phyloP scores from a whole-genome alignment of 108 stramenopile genomes.

The Seminavis robusta region DNA sequence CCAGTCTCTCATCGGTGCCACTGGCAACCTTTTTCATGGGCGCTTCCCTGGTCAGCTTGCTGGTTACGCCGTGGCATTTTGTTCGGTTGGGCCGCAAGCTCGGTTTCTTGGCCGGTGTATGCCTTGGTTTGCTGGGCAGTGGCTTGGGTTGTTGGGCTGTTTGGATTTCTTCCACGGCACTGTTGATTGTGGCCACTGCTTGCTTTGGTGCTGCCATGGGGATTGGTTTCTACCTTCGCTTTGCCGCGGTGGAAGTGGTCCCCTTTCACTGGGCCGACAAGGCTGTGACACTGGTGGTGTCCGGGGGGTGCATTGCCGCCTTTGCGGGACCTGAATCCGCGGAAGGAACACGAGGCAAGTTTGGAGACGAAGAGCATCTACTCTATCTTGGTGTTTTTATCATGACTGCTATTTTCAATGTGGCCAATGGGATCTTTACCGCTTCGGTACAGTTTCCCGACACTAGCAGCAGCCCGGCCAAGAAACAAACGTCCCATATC shows the following conservation, averaged over 20 bases:
- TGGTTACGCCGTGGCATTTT: conserved; percentile 30
- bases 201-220: conserved; percentile 34
- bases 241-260: conserved; percentile 38
- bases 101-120: conserved; percentile 29
- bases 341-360: conserved; percentile 19
- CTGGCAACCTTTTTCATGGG: conserved; percentile 33
- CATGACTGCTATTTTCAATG: conserved; percentile 15
- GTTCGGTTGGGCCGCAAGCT: conserved; percentile 13
- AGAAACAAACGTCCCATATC: no score
- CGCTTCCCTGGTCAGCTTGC: conserved; percentile 16
- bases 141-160: conserved; percentile 17
- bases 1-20: conserved; percentile 21
- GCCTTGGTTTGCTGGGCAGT: conserved; percentile 13
- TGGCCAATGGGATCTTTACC: conserved; percentile 6
- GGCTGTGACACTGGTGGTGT: conserved; percentile 34
- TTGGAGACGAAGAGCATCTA: conserved; percentile 21
- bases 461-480: neutral
- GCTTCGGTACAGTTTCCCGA: neutral
- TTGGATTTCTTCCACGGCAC: conserved; percentile 3
- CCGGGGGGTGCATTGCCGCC: conserved; percentile 41
- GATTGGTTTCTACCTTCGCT: conserved; percentile 39
- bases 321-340: conserved; percentile 47
- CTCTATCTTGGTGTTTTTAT: conserved; percentile 34
- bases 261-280: conserved; percentile 13
- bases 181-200: conserved; percentile 20